Percentiles rank a stretch among this genome's conserved stretches.
phyloP scores from a whole-genome alignment of 2,329 filamentous ascomycete genomes.

The Ophiocordyceps sinensis region DNA sequence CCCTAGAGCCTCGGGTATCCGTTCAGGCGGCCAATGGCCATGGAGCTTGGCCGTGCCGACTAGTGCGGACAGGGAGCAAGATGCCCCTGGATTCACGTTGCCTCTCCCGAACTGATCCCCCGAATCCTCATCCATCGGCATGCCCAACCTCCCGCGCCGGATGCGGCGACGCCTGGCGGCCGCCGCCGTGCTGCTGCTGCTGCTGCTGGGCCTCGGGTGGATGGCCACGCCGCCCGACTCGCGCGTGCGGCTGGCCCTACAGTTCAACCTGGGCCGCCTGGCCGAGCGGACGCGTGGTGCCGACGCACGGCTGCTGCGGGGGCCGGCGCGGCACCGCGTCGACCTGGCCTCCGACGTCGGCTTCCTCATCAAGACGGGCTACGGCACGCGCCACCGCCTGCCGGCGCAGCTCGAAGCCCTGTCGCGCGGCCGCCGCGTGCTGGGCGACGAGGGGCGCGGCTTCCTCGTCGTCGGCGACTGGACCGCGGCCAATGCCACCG shows the following conservation, averaged over 20 bases:
- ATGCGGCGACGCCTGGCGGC: constrained; percentile 13
- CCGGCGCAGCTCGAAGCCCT: constrained; percentile 31
- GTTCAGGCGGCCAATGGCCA: no score
- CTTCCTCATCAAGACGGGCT: constrained; percentile 40
- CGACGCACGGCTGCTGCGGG: constrained; percentile 29
- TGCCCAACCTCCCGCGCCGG: constrained; percentile 12
- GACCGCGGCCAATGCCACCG: constrained; percentile 20
- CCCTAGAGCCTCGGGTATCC: no score
- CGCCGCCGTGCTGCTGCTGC: constrained; percentile 7
- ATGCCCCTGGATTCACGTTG: no score
- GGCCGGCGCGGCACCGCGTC: constrained; percentile 24
- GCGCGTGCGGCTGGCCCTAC: constrained; percentile 16
- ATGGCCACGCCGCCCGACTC: constrained; percentile 19
- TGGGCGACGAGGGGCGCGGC: constrained; percentile 22
- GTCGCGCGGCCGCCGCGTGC: constrained; percentile 13
- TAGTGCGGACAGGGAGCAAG: no score
- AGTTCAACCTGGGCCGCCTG: constrained; percentile 19
- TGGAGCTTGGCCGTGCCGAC: no score
- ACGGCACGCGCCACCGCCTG: constrained; percentile 35
- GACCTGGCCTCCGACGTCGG: constrained; percentile 31
- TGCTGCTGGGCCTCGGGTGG: constrained; percentile 13
- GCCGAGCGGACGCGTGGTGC: constrained; percentile 13
- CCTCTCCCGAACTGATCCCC: background rate
- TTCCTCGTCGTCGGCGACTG: constrained; percentile 38
- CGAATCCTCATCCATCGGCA: background rate